These are phyloP conservation scores for Orobanche coerulescens DNA, from an alignment of 257 asterid species.

Conservation along the genomic window DNA sequence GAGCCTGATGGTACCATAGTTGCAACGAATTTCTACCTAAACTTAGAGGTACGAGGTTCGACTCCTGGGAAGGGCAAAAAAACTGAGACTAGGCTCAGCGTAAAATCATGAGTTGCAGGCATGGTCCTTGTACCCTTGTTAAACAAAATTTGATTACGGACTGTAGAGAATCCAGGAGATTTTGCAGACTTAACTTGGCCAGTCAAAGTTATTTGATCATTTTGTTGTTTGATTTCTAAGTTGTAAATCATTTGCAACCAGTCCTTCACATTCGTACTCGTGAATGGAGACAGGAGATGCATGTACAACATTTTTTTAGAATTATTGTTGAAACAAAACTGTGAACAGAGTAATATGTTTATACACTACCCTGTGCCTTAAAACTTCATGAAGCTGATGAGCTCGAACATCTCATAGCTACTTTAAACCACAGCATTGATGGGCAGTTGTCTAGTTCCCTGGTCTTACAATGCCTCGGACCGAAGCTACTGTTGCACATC, in stretches of 20 bases:
- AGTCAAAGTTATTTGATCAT: neutral
- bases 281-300: neutral
- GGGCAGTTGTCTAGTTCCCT: neutral
- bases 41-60: too few relatives aligned
- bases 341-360: neutral
- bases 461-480: neutral
- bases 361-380: neutral
- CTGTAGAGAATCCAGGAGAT: neutral
- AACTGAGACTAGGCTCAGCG: too few relatives aligned
- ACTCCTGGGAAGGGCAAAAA: too few relatives aligned
- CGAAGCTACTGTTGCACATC: neutral
- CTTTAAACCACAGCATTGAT: constrained; percentile 1
- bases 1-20: too few relatives aligned
- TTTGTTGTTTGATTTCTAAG: neutral
- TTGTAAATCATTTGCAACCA: constrained; percentile 10
- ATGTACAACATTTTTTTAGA: neutral
- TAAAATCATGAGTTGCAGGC: too few relatives aligned
- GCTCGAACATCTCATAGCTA: neutral
- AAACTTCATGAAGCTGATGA: neutral
- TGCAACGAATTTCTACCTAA: too few relatives aligned
- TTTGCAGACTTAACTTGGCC: neutral
- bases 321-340: constrained; percentile 3
- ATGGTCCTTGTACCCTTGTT: too few relatives aligned
- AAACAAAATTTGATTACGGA: neutral
- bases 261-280: neutral